Percentiles rank a stretch among this genome's conserved stretches.
Conservation (phyloP, 1,139 yeast genomes). For the Candida pseudoviswanathii region DNA sequence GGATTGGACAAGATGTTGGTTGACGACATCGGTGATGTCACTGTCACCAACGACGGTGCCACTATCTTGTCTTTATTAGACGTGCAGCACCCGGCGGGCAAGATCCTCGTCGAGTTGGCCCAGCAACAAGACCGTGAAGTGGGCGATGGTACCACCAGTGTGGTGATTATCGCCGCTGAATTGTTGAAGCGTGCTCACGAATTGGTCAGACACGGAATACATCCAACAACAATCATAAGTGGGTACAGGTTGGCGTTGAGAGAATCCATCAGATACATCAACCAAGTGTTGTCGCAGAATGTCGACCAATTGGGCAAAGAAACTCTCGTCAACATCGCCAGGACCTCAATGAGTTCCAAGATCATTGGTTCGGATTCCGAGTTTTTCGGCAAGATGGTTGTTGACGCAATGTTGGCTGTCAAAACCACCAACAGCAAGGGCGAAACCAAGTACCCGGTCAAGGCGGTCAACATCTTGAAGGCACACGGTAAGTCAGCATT, state of each 20-base stretch:
- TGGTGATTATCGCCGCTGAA: constrained; percentile 93
- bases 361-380: constrained; percentile 96
- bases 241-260: constrained; percentile 93
- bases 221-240: constrained; percentile 96
- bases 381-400: constrained; percentile 88
- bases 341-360: constrained; percentile 96
- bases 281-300: constrained; percentile 78
- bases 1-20: constrained; percentile 98
- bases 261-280: constrained; percentile 88
- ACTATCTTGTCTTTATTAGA: constrained; percentile 88
- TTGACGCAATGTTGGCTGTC: constrained; percentile 94
- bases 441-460: constrained; percentile 91
- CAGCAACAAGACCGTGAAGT: constrained; percentile 99
- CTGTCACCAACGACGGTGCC: constrained; percentile 99
- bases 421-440: constrained; percentile 89
- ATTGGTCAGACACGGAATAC: constrained; percentile 88
- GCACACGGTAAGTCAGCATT: constrained; percentile 94
- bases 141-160: constrained; percentile 98
- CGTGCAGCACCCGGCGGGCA: constrained; percentile 99
- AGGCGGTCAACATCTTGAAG: constrained; percentile 93
- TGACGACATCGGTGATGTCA: constrained; percentile 98
- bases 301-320: constrained; percentile 87
- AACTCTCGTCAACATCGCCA: constrained; percentile 81
- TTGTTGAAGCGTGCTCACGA: constrained; percentile 91
- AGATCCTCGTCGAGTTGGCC: constrained; percentile 93